phyloP scores from a whole-genome alignment of 257 asterid species.

The Nicotiana obtusifolia region DNA sequence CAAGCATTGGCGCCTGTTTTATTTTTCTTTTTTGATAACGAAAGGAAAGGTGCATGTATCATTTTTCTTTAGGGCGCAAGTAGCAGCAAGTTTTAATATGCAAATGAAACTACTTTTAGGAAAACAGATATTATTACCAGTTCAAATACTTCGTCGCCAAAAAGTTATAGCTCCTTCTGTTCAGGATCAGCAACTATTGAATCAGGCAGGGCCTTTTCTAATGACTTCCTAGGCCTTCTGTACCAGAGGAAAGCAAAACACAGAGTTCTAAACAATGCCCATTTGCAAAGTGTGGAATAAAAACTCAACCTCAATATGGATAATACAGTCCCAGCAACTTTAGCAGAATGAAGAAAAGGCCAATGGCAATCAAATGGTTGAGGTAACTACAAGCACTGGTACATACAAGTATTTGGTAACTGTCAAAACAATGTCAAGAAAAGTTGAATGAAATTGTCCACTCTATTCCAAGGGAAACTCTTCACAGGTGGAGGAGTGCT shows the following conservation, averaged over 20 bases:
- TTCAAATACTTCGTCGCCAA: neutral
- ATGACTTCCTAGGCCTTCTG: constrained; percentile 36
- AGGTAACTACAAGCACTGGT: constrained; percentile 51
- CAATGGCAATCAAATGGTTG: constrained; percentile 51
- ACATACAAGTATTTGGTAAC: constrained; percentile 52
- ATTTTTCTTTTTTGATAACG: neutral
- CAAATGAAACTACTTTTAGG: neutral
- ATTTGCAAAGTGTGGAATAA: constrained; percentile 81
- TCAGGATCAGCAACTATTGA: constrained; percentile 20
- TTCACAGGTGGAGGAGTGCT: constrained; percentile 64
- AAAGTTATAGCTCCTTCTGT: constrained; percentile 18
- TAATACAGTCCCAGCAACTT: constrained; percentile 87
- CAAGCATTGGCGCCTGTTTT: neutral
- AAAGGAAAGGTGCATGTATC: neutral
- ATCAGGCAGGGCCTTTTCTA: constrained; percentile 21
- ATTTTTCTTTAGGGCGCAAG: neutral
- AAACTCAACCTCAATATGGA: constrained; percentile 85
- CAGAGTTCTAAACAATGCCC: constrained; percentile 63
- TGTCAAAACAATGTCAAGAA: constrained; percentile 50
- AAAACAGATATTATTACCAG: neutral
- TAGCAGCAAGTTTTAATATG: neutral
- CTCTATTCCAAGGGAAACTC: constrained; percentile 77
- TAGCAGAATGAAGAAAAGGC: constrained; percentile 54
- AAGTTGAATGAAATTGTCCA: constrained; percentile 66
- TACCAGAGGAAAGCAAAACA: constrained; percentile 75